phyloP scores from a whole-genome alignment of 2,329 filamentous ascomycete genomes.

The Emmonsiellopsis sp. region DNA sequence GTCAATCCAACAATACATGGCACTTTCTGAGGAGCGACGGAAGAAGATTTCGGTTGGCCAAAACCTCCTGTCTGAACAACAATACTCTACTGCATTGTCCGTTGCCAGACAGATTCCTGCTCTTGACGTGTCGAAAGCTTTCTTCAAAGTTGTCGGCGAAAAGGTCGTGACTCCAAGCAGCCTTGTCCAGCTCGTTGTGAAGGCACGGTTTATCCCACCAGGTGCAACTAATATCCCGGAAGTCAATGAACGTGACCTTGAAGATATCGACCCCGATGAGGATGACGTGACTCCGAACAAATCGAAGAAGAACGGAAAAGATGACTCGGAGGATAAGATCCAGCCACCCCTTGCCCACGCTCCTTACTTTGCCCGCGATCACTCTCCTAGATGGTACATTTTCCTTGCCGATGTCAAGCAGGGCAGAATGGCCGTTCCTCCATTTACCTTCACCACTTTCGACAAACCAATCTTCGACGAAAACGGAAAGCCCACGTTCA shows the following conservation, averaged over 20 bases:
- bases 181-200: slow-evolving; percentile 87
- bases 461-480: slow-evolving; percentile 78
- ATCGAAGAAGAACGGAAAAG: slow-evolving; percentile 52
- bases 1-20: slow-evolving; percentile 82
- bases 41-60: slow-evolving; percentile 60
- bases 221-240: slow-evolving; percentile 65
- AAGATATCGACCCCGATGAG: slow-evolving; percentile 87
- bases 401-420: slow-evolving; percentile 92
- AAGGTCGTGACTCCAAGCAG: slow-evolving; percentile 85
- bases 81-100: slow-evolving; percentile 65
- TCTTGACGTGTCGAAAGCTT: slow-evolving; percentile 79
- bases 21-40: slow-evolving; percentile 64
- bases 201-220: slow-evolving; percentile 86
- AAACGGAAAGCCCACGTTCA: slow-evolving; percentile 77
- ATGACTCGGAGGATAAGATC: slow-evolving; percentile 43
- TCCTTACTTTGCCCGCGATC: slow-evolving; percentile 80
- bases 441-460: slow-evolving; percentile 89
- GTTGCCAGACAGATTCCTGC: slow-evolving; percentile 78
- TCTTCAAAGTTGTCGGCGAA: slow-evolving; percentile 97
- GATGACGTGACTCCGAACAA: slow-evolving; percentile 77
- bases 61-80: slow-evolving; percentile 59
- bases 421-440: slow-evolving; percentile 91
- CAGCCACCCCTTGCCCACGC: slow-evolving; percentile 81
- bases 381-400: slow-evolving; percentile 84
- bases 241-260: slow-evolving; percentile 68